Percentiles rank a stretch among this genome's conserved stretches.
Evolutionary conservation across 371 early-diverging fungal genomes (phyloP).

Genomic region (Scutellospora calospora): DNA sequence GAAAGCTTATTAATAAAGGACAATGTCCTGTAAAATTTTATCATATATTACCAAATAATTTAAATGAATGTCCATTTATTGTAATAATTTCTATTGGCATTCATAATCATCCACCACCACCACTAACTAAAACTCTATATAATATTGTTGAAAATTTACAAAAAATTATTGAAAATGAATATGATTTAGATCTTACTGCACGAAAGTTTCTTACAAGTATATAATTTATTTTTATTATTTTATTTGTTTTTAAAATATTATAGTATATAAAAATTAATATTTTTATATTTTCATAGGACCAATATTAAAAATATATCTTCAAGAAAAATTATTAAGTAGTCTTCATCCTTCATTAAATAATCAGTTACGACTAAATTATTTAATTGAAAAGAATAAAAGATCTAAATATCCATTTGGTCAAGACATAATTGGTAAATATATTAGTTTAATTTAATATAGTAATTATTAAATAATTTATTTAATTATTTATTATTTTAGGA

Average conservation of each 20-base stretch:
- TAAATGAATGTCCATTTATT: constrained; percentile 11
- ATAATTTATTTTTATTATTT: neutral
- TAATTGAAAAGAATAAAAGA: neutral
- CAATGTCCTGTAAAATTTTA: neutral
- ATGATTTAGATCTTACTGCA: neutral
- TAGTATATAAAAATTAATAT: no score
- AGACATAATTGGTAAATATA: no score
- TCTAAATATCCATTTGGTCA: neutral
- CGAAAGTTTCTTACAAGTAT: constrained; percentile 1
- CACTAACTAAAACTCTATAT: neutral
- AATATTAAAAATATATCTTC: neutral
- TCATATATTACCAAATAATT: neutral
- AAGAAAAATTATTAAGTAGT: neutral
- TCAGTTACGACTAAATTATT: neutral
- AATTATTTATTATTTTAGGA: neutral
- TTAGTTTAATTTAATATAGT: no score
- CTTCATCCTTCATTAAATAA: constrained; percentile 20
- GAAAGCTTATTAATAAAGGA: neutral
- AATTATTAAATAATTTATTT: no score
- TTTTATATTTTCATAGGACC: neutral
- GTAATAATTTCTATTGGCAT: neutral
- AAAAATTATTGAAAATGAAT: neutral
- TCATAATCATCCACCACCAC: constrained; percentile 17
- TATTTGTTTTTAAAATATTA: no score
- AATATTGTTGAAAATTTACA: neutral